Evolutionary conservation across 1,139 yeast species (phyloP), one percentile per base, ranked within the genome.

Genomic region (Suhomyces taliae): DNA sequence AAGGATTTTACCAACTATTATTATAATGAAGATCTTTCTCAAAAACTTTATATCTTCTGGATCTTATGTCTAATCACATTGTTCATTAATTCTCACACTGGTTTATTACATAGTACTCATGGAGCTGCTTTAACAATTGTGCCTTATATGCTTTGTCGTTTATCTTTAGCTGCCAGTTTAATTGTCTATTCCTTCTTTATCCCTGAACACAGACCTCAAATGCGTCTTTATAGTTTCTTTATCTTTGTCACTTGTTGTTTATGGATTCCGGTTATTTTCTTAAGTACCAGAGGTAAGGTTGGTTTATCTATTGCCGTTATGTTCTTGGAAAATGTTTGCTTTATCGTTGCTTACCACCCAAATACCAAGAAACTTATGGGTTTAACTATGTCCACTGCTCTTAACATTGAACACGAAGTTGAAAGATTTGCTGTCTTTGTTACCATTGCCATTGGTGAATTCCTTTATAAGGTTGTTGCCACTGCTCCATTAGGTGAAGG

Each of bases 401-500:
- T 82, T 49, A 83, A 82, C 56, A 79, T 84, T 48, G 87, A 83
- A 56, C 88, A 83, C 56, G 87, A 82, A 56, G 85, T 81, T 19
- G 89, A 83, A 59, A 64, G 89, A 47, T 75, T 74, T 56, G 72
- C 76, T 2, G 79, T 82, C 0, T 83, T 83, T 58, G 83, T 74
- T 45, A 78, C 83, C 52, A 82, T 83, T 64, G 87, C 87, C 7
- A 71, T 83, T 54, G 89, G 89, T 27, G 88, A 83, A 54, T 83
- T 80, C 53, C 64, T 83, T 27, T 82, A 78, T 55, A 79, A 77
- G 46, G 69, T 80, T n/a, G 84, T 81, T n/a, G 78, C 83, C 2
- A 62, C 63, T 0, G 68, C 73, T 11, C 78, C 82, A 0, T 67
- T 81, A 40, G 80, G 78, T 1, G 54, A 62, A 4, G 85, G 85